These are phyloP conservation scores for Arthrobotrys entomopaga DNA, from an alignment of 2,329 filamentous ascomycete genomes.

Conservation along the genomic window DNA sequence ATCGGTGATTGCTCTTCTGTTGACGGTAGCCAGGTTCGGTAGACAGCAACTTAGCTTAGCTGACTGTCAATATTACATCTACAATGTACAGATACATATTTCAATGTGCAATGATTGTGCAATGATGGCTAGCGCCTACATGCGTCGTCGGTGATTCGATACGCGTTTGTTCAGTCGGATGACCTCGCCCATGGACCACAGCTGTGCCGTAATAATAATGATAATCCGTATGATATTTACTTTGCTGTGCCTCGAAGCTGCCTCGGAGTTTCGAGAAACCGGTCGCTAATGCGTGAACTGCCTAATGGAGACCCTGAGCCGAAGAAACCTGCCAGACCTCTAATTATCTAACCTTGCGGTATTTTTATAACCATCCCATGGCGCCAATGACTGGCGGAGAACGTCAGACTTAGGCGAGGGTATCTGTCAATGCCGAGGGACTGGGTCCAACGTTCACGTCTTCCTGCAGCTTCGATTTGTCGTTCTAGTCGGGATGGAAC, in stretches of 20 bases:
- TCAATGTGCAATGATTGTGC: too few species aligned
- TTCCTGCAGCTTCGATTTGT: conserved; percentile 13
- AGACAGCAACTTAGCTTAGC: too few species aligned
- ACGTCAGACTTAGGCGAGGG: not conserved
- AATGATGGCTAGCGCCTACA: too few species aligned
- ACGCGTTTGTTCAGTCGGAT: too few species aligned
- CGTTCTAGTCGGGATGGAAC: not conserved
- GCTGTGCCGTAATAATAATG: conserved; percentile 2
- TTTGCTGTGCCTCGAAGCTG: conserved; percentile 3
- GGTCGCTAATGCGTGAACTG: not conserved
- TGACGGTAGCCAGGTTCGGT: too few species aligned
- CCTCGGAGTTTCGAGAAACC: not conserved
- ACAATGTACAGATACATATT: too few species aligned
- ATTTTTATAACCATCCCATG: conserved; percentile 10
- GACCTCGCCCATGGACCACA: not conserved
- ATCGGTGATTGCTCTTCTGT: too few species aligned
- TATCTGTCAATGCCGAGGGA: not conserved
- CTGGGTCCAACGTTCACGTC: not conserved
- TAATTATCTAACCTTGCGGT: conserved; percentile 4
- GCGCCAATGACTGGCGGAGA: conserved; percentile 2
- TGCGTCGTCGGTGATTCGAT: too few species aligned
- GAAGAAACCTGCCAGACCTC: conserved; percentile 1
- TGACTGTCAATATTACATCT: too few species aligned
- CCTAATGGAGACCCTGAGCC: conserved; percentile 4
- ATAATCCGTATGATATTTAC: too few species aligned